Evolutionary conservation across 257 asterid species (phyloP).

Genomic region (Anisodus tanguticus): DNA sequence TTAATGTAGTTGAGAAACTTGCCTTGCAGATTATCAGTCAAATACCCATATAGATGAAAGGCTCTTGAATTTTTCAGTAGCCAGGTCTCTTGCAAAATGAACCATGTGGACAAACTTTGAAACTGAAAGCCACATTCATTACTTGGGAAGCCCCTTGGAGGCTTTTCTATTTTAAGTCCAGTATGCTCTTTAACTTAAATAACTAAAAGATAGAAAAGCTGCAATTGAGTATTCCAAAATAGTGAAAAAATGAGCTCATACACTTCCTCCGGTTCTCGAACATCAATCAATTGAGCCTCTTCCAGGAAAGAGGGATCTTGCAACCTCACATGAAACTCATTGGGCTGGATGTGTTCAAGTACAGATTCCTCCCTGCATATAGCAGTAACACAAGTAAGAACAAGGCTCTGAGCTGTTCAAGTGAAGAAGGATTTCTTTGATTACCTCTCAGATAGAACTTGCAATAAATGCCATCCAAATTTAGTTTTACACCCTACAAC

Average conservation of each 20-base stretch:
- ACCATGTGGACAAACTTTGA: neutral
- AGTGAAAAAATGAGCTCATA: conserved; percentile 44
- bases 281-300: conserved; percentile 92
- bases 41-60: no score
- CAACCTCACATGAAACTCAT: conserved; percentile 77
- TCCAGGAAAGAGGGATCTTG: conserved; percentile 81
- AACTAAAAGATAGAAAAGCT: neutral
- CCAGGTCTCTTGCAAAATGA: neutral
- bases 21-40: no score
- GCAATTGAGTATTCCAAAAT: neutral
- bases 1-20: no score
- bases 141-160: neutral
- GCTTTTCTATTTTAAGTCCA: conserved; percentile 8
- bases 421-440: conserved; percentile 22
- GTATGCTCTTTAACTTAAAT: neutral
- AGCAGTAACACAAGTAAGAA: conserved; percentile 38
- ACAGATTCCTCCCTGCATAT: conserved; percentile 68
- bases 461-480: conserved; percentile 97
- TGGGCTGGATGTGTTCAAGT: conserved; percentile 72
- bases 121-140: conserved; percentile 13
- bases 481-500: conserved; percentile 83
- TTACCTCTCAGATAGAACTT: conserved; percentile 94
- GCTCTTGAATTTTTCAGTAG: no score
- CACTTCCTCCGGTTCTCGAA: conserved; percentile 99
- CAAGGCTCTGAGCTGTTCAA: conserved; percentile 29